Base-by-base conservation (phyloP, 1,139 yeast genomes). In the Debaryomyces coudertii region DNA sequence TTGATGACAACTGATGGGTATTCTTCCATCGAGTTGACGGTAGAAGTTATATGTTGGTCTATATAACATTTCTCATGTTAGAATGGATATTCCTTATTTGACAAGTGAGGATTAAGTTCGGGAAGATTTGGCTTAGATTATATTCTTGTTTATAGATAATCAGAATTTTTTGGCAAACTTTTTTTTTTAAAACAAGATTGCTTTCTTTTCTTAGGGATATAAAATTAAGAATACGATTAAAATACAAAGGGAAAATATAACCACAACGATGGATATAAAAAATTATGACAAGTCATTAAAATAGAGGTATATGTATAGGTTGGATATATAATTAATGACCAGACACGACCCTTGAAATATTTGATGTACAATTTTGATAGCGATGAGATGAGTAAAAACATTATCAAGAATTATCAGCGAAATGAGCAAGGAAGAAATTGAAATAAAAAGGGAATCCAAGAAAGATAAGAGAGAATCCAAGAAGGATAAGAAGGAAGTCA, bases 1-100 rank as follows among this genome's bases (percentile, higher is more conserved):
- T 79, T 56, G 87, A 82, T 40, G 77, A 74, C 42, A 63, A 64
- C 48, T 59, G 25, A 38, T n/a, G 33, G 11, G 20, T 9, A 15
- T 16, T 35, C 27, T 4, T 20, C 22, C 5, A 18, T 8, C 20
- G 36, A 16, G 16, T 31, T 9, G 27, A 15, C 1, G 24, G 7
- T n/a, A n/a, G n/a, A n/a, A n/a, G n/a, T n/a, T n/a, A 15, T 14
- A 9, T 18, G 11, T 27, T 8, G 8, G 25, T 27, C 12, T 8
- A 20, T 28, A 27, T 38, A 16, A 27, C 12, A 29, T 23, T 20
- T 4, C 4, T 12, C 22, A 20, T 20, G 4, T 20, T n/a, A n/a
- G n/a, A n/a, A n/a, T n/a, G n/a, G n/a, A n/a, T n/a, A n/a, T n/a
- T n/a, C n/a, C n/a, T n/a, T n/a, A n/a, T n/a, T 12, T 11, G 16